Evolutionary conservation across 345 rosid genomes (phyloP), one percentile per base, ranked within the genome.

Genomic region (Euphorbia peplus): DNA sequence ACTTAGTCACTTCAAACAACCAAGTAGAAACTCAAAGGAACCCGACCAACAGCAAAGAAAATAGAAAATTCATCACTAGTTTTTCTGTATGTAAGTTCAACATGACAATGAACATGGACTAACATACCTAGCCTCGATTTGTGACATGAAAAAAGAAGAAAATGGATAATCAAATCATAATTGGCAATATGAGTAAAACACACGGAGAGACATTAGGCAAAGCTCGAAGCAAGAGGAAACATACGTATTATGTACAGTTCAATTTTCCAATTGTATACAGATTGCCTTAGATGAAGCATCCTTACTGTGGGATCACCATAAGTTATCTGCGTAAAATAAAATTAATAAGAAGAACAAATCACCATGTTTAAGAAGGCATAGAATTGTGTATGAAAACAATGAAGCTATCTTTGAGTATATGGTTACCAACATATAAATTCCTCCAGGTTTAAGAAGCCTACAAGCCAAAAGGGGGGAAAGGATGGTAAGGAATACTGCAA

Each of bases 251-350:
- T 85, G 77, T 87, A 87, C 83, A 91, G 78, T 57, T 74, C 64
- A 67, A 87, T 85, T 69, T 79, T 83, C 99, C 97, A 95, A 71
- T 78, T 81, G 83, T 90, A 90, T 1, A 50, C 79, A 25, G 87
- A 70, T 29, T 76, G 82, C 75, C 60, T 83, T 85, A 95, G 70
- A 83, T 91, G 92, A 70, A 84, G 85, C 96, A 95, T 90, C 82
- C 99, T 88, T 72, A 79, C 97, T 70, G 78, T 83, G 1, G 97
- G 99, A 72, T 90, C 97, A 67, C 99, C 99, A 30, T 95, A 95
- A 0, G 99, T 95, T 80, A 95, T 89, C 99, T 95, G 84, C 54
- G 70, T 22, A 9, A 13, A 52, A 55, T 71, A 58, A 21, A 59
- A 32, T 14, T 4, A 25, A 59, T 25, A 30, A 64, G 24, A 50